Percentiles rank a stretch among this genome's conserved stretches.
Evolutionary conservation across 371 early-diverging fungal species (phyloP).

Genomic region (Hamiltosporidium tvaerminnensis): DNA sequence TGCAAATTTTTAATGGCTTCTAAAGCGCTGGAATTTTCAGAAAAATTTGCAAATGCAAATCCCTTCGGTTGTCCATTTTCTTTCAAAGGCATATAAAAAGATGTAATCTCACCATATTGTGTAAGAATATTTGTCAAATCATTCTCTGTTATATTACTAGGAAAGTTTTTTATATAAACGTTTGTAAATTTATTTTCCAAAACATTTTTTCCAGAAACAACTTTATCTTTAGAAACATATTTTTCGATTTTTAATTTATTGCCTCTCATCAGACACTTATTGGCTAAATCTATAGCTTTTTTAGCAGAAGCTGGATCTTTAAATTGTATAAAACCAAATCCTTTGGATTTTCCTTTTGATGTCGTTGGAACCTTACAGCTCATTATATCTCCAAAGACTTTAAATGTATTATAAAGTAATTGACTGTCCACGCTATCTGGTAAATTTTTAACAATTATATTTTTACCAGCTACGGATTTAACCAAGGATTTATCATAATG

Average conservation of each 20-base stretch:
- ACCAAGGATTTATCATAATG: conserved; percentile 12
- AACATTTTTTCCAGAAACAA: conserved; percentile 13
- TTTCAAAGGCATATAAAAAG: conserved; percentile 37
- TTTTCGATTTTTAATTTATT: conserved; percentile 36
- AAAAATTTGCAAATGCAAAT: conserved; percentile 51
- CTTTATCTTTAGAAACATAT: conserved; percentile 25
- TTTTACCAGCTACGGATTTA: conserved; percentile 16
- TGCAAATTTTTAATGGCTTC: conserved; percentile 45
- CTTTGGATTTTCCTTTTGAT: conserved; percentile 39
- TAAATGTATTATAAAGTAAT: conserved; percentile 48
- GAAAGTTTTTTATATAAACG: conserved; percentile 51
- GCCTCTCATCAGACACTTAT: conserved; percentile 27
- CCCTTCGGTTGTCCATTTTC: conserved; percentile 36
- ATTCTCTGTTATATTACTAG: conserved; percentile 22
- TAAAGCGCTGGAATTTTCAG: conserved; percentile 29
- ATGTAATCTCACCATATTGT: conserved; percentile 46
- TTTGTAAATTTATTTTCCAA: conserved; percentile 48
- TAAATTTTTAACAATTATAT: conserved; percentile 52
- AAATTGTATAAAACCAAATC: conserved; percentile 52
- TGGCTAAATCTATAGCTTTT: conserved; percentile 42
- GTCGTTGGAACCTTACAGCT: conserved; percentile 46
- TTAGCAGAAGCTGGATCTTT: conserved; percentile 40
- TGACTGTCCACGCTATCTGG: conserved; percentile 42
- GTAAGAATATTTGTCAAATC: conserved; percentile 27
- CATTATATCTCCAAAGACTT: conserved; percentile 46